Evolutionary conservation across 139 green algal species (phyloP), one percentile per base, ranked within the genome.

Genomic region (Coelastrella sp.): DNA sequence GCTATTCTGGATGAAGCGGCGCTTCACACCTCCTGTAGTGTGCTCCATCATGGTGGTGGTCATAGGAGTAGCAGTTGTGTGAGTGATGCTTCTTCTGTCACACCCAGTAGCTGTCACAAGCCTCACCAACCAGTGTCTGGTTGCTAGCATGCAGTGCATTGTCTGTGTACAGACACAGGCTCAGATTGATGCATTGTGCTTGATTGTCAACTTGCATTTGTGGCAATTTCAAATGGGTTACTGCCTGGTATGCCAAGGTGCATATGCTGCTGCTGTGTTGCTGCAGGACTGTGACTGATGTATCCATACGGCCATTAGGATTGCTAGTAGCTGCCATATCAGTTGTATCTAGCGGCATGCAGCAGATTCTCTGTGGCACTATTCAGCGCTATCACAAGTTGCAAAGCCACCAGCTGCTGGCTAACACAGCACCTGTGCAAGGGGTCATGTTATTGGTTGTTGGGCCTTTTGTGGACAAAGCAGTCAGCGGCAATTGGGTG

Each of bases 281-380:
- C 41, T 86, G 84, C 93, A 97, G 94, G 15, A 96, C 94, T 2
- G 91, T 98, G 59, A 95, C 91, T 9, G 94, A 98, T 60, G 77
- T 97, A 68, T 81, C 84, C 5, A 68, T 96, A n/a, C 92, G 91
- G 79, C 0, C 84, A 17, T n/a, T 91, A 19, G 96, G 96, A 35
- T 72, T 98, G 30, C 5, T 94, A 0, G 89, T 98, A 4, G 96
- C 96, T 4, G 90, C 81, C 15, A 57, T 98, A 15, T 94, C 89
- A 1, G 96, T 99, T 0, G 89, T 98, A 1, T 93, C 90, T 25
- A 96, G 88, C 60, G 91, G 95, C 71, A 91, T 98, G 92, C 96
- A 99, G 89, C 96, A 99, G 86, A 98, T 98, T 79, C 87, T 98
- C 38, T 98, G 97, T 78, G 92, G 96, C 43, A 91, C 84, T 15